These are phyloP conservation scores for Coemansia sp. DNA, from an alignment of 192 early-diverging fungal genomes.

Conservation along the genomic window DNA sequence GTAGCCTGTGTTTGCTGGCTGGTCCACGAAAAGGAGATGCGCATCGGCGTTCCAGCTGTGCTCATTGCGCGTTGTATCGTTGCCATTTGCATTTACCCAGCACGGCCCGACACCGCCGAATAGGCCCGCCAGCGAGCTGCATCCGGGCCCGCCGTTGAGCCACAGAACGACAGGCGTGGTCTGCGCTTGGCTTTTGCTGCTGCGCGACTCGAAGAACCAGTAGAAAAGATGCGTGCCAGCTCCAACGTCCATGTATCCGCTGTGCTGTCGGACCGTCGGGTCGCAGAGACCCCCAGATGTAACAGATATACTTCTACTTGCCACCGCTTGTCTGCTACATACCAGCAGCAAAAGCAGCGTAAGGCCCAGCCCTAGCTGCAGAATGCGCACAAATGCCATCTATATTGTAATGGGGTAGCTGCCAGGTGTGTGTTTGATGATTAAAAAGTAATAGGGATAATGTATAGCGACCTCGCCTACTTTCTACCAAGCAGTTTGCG, in stretches of 20 bases:
- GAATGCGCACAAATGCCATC: too few relatives aligned
- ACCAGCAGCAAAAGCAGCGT: background rate
- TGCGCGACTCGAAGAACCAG: constrained; percentile 93
- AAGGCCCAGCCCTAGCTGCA: background rate
- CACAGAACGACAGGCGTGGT: constrained; percentile 71
- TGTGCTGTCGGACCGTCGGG: constrained; percentile 80
- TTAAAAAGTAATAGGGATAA: too few relatives aligned
- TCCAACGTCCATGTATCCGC: constrained; percentile 65
- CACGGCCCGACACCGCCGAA: constrained; percentile 84
- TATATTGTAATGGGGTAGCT: too few relatives aligned
- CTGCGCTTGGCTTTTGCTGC: constrained; percentile 44
- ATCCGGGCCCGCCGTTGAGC: constrained; percentile 83
- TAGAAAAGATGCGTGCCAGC: constrained; percentile 78
- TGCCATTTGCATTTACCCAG: constrained; percentile 66
- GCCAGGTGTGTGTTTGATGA: too few relatives aligned
- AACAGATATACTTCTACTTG: background rate
- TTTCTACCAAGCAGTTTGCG: too few relatives aligned
- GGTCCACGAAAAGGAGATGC: constrained; percentile 77
- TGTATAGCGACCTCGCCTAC: too few relatives aligned
- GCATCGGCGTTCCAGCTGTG: constrained; percentile 88
- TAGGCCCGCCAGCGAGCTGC: constrained; percentile 72
- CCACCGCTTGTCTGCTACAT: constrained; percentile 1
- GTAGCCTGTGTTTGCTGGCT: constrained; percentile 88
- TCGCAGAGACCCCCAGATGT: constrained; percentile 76
- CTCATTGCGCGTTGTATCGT: constrained; percentile 65